Evolutionary conservation across 2,329 filamentous ascomycete species (phyloP).

Genomic region (Thelonectria blattea): DNA sequence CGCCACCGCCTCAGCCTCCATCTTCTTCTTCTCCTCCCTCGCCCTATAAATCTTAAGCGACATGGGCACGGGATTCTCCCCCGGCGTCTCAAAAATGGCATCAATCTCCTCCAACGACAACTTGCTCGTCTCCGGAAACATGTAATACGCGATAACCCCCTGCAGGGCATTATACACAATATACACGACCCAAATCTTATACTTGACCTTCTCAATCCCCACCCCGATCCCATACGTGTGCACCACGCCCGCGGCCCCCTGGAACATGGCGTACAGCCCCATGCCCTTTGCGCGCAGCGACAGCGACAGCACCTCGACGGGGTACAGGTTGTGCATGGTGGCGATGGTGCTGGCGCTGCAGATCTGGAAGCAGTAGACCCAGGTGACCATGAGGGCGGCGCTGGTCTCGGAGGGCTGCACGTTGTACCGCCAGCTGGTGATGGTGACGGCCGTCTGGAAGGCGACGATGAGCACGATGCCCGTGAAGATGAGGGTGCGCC

Average conservation of each 20-base stretch:
- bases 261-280: constrained; percentile 34
- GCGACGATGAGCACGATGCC: constrained; percentile 28
- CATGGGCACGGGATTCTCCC: constrained; percentile 9
- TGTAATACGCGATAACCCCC: constrained; percentile 27
- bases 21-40: constrained; percentile 7
- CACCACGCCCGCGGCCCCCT: constrained; percentile 31
- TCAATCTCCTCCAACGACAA: constrained; percentile 34
- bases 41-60: constrained; percentile 17
- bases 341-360: constrained; percentile 35
- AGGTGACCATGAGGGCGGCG: constrained; percentile 25
- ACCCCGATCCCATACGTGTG: constrained; percentile 34
- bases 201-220: constrained; percentile 27
- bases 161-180: constrained; percentile 31
- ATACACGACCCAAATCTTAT: constrained; percentile 35
- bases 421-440: constrained; percentile 30
- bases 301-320: constrained; percentile 31
- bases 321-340: constrained; percentile 35
- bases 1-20: constrained; percentile 2
- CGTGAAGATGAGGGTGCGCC: constrained; percentile 30
- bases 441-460: constrained; percentile 31
- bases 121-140: constrained; percentile 33
- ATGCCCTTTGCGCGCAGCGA: constrained; percentile 33
- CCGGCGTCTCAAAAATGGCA: constrained; percentile 32
- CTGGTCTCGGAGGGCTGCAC: background rate
- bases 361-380: constrained; percentile 33